Evolutionary conservation across 225 moss, liverwort and hornwort species (phyloP).

Genomic region (Bryum argenteum): DNA sequence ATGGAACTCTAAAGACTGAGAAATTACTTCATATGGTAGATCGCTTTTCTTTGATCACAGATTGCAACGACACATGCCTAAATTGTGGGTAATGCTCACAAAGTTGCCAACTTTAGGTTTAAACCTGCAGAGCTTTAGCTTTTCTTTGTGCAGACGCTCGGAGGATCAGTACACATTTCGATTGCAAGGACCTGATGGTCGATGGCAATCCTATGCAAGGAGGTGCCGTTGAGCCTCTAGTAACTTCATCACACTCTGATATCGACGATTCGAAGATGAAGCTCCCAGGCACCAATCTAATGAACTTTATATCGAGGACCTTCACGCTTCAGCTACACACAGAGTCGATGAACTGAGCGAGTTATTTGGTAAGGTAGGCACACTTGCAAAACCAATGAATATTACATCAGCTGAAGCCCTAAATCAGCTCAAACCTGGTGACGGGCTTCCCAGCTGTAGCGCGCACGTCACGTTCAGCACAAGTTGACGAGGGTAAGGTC

Average conservation of each 20-base stretch:
- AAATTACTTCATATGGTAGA: no score
- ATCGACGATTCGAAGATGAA: background rate
- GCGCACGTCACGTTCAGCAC: slow-evolving; percentile 12
- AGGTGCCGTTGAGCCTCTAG: background rate
- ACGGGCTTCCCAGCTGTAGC: background rate
- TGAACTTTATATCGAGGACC: slow-evolving; percentile 13
- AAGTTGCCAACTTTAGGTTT: no score
- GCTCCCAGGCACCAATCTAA: slow-evolving; percentile 12
- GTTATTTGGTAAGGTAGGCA: slow-evolving; percentile 13
- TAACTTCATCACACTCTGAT: background rate
- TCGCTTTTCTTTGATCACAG: no score
- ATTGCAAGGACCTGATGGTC: background rate
- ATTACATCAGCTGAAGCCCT: background rate
- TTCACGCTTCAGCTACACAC: background rate
- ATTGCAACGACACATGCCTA: no score
- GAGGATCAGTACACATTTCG: no score
- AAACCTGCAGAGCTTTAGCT: no score
- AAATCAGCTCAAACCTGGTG: background rate
- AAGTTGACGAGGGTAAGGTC: slow-evolving; percentile 27
- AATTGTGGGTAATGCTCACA: no score
- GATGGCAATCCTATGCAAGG: background rate
- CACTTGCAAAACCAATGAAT: background rate
- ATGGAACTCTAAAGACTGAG: no score
- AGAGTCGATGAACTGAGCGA: background rate
- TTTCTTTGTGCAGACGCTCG: no score